These are phyloP conservation scores for Lathyrus sativus DNA, from an alignment of 306 rosid genomes.

Conservation along the genomic window DNA sequence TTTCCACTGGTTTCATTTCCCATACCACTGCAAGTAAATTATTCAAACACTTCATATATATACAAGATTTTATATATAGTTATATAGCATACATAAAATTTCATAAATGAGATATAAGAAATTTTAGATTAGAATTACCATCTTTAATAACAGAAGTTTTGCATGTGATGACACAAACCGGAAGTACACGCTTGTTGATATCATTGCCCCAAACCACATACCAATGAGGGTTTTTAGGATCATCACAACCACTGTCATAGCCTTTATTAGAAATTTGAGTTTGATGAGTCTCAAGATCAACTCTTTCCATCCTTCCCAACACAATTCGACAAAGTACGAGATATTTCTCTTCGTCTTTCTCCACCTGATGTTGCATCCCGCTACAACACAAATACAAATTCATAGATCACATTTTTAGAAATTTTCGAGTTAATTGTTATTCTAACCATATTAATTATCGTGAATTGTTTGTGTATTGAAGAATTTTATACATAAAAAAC, in stretches of 20 bases:
- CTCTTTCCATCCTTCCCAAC: conserved; percentile 62
- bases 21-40: conserved; percentile 36
- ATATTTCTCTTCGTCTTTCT: conserved; percentile 53
- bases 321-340: conserved; percentile 59
- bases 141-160: conserved; percentile 38
- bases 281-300: conserved; percentile 51
- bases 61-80: not conserved
- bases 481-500: too few relatives aligned
- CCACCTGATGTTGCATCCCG: conserved; percentile 46
- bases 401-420: not conserved
- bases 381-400: conserved; percentile 38
- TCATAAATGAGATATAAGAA: not conserved
- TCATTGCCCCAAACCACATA: conserved; percentile 60
- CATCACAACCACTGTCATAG: conserved; percentile 62
- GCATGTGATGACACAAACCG: conserved; percentile 61
- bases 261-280: conserved; percentile 47
- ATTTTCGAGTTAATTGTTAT: too few relatives aligned
- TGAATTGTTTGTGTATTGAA: too few relatives aligned
- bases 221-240: conserved; percentile 54
- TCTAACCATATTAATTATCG: too few relatives aligned
- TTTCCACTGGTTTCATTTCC: not conserved
- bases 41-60: too few relatives aligned
- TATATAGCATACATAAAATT: not conserved
- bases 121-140: conserved; percentile 25
- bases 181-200: conserved; percentile 60